A percentile compares a stretch with the other conserved stretches of the same genome.
Conservation (phyloP, 768 basidiomycete species). For the Naganishia randhawae region DNA sequence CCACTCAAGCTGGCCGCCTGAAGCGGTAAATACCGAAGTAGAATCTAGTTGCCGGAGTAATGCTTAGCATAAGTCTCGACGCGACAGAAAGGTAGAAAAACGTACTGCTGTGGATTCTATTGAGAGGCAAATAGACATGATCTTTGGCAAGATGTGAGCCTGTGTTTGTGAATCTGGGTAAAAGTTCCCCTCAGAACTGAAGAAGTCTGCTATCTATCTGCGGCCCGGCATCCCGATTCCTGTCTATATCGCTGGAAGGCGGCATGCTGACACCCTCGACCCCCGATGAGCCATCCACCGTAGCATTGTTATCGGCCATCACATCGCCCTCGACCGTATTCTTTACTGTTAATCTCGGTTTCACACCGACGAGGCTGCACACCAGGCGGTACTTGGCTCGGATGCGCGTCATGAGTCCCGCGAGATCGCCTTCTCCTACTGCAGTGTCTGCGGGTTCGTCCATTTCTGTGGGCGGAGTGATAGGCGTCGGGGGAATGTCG, state of each 20-base stretch:
- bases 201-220: slow-evolving; percentile 15
- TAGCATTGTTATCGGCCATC: slow-evolving; percentile 17
- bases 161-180: neutral
- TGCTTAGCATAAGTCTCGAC: neutral
- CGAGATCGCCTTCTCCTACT: slow-evolving; percentile 58
- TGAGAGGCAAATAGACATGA: neutral
- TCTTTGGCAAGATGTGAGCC: neutral
- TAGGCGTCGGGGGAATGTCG: neutral
- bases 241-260: neutral
- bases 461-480: slow-evolving; percentile 32
- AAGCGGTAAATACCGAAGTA: too few species aligned
- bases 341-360: slow-evolving; percentile 51
- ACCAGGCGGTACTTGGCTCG: slow-evolving; percentile 80
- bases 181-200: neutral
- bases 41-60: too few species aligned
- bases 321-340: slow-evolving; percentile 1
- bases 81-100: neutral
- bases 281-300: slow-evolving; percentile 2
- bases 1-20: too few species aligned
- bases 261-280: slow-evolving; percentile 1
- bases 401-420: slow-evolving; percentile 74
- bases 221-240: neutral
- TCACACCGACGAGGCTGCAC: slow-evolving; percentile 74
- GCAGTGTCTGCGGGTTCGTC: neutral
- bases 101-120: neutral